These are phyloP conservation scores for Xylaria polymorpha DNA, from an alignment of 2,329 filamentous ascomycete species.

Conservation along the genomic window DNA sequence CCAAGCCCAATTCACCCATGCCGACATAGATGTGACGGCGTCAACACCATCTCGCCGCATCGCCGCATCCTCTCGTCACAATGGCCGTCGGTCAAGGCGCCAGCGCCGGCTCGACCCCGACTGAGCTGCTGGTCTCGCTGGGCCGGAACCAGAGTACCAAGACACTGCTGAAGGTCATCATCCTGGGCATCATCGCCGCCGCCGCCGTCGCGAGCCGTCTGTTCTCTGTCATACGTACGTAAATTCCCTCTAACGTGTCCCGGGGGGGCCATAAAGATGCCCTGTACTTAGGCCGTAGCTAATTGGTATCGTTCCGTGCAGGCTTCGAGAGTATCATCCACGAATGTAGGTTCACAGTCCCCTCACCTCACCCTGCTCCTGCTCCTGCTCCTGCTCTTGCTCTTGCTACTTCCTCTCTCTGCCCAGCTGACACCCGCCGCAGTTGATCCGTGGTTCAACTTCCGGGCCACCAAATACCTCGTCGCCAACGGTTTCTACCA, in stretches of 20 bases:
- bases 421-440: constrained; percentile 40
- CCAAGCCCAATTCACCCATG: constrained; percentile 30
- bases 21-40: constrained; percentile 45
- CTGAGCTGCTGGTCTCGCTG: constrained; percentile 69
- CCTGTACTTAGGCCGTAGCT: constrained; percentile 11
- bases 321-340: constrained; percentile 99
- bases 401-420: constrained; percentile 4
- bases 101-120: constrained; percentile 46
- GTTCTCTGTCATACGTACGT: constrained; percentile 96
- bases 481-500: constrained; percentile 97
- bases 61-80: constrained; percentile 46
- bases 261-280: background rate
- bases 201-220: constrained; percentile 92
- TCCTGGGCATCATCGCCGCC: constrained; percentile 89
- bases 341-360: constrained; percentile 77
- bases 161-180: constrained; percentile 86
- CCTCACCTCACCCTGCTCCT: constrained; percentile 38
- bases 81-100: constrained; percentile 55
- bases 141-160: constrained; percentile 85
- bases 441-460: constrained; percentile 99
- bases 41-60: constrained; percentile 40
- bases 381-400: background rate
- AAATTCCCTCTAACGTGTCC: constrained; percentile 7
- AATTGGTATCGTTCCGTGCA: constrained; percentile 51
- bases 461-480: constrained; percentile 96